A percentile compares a stretch with the other conserved stretches of the same genome.
These are phyloP conservation scores for Bromus sterilis DNA, from an alignment of 176 grass and related monocot genomes.

Conservation along the genomic window DNA sequence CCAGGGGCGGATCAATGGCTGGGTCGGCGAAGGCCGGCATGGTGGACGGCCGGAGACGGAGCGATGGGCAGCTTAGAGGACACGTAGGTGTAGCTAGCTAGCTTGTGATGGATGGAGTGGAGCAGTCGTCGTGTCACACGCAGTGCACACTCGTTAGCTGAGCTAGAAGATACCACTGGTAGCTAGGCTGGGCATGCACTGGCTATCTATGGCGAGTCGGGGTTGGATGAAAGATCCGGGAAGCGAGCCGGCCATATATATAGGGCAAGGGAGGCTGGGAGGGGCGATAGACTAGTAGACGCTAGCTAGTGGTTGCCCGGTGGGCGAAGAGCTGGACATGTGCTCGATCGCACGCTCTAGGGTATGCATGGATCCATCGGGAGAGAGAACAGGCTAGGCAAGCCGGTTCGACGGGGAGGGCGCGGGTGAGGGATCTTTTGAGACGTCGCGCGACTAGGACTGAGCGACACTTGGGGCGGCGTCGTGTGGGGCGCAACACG, in stretches of 20 bases:
- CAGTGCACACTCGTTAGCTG: not conserved
- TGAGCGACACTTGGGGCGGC: conserved; percentile 2
- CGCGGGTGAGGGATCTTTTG: not conserved
- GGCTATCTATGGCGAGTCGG: not conserved
- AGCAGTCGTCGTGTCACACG: conserved; percentile 3
- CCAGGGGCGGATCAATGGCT: conserved; percentile 44
- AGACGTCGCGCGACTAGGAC: not conserved
- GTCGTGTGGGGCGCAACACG: not conserved
- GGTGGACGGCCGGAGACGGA: not conserved
- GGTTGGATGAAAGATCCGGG: not conserved
- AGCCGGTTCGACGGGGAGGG: not conserved
- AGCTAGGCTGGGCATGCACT: not conserved
- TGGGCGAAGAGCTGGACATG: not conserved
- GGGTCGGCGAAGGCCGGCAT: conserved; percentile 22
- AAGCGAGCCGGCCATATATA: conserved; percentile 12
- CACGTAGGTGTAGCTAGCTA: not conserved
- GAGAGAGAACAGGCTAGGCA: not conserved
- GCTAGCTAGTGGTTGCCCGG: not conserved
- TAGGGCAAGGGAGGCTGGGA: not conserved
- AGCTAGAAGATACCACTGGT: not conserved
- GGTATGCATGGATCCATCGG: too few relatives aligned
- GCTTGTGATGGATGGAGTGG: not conserved
- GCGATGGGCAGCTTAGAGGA: not conserved
- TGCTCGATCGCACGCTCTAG: conserved; percentile 1
- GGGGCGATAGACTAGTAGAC: not conserved